Base-by-base conservation (phyloP, 1,284 basidiomycete genomes). In the Rhodotorula glutinis region DNA sequence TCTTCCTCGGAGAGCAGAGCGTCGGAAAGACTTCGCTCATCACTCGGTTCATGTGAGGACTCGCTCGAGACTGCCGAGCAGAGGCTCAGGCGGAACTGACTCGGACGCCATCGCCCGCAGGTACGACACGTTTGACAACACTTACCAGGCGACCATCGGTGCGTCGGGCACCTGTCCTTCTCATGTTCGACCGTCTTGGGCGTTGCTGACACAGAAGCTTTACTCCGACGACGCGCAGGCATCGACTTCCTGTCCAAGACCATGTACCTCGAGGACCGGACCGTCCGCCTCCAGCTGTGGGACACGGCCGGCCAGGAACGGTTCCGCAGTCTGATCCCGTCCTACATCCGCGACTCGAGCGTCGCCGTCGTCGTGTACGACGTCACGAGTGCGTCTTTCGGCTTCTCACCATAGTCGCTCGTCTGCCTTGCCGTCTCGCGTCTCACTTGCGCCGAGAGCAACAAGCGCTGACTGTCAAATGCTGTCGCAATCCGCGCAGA, bases 81-180 rank as follows among this genome's bases (percentile, higher is more conserved):
- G 16, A 19, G 11, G 53, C 44, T 52, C 2, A 41, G 27, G n/a
- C 49, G 27, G 27, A n/a, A 3, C 40, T 58, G 16, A 54, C 47
- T 7, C 25, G 25, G 46, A 19, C 21, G 19, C 29, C 5, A 4
- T 8, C 21, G 43, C 17, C 16, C 0, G 5, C 79, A 98, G 98
- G 95, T 99, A 98, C 80, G 96, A 98, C 81, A 98, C 96, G 0
- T 99, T 99, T 79, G 96, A 99, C 83, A 97, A 96, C 81, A 98
- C 95, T 55, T 99, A 99, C 80, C 96, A 99, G 80, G 96, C 96
- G 19, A 99, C 96, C 19, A 99, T 99, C 78, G 96, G 96, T 71
- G 3, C 52, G 63, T 49, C 19, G 14, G 43, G 19, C 52, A 4
- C n/a, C 16, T 21, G 5, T 21, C 21, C 16, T 9, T 23, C 38